Evolutionary conservation across 1,284 basidiomycete genomes (phyloP), one percentile per base, ranked within the genome.

Genomic region (Kwoniella shivajii): DNA sequence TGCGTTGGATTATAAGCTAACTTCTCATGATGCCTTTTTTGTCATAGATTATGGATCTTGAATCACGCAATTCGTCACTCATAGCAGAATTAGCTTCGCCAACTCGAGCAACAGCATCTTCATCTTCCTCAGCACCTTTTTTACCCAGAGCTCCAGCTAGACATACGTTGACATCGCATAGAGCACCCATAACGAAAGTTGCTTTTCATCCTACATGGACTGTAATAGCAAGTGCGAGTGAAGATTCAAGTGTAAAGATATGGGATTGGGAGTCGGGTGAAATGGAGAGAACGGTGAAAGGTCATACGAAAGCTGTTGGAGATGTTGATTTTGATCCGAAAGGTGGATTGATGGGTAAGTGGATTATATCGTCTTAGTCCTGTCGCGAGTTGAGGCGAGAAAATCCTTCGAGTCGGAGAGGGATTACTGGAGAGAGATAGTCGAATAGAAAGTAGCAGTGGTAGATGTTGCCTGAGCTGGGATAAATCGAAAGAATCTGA

Each of bases 251-350:
- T 2, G 84, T 94, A 67, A 94, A 94, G 79, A 85, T 95, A 49
- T 94, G 92, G 91, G 92, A 95, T 72, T 95, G 92, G 91, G 92
- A 95, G 73, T 89, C 89, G 36, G 92, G 92, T 26, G 92, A 94
- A 64, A 89, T 93, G 69, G 92, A 95, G 75, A 80, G 89, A 57
- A 94, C 92, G 7, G 79, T 95, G 57, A 95, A 94, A 78, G 90
- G 92, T 0, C 92, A 95, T 79, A 94, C 92, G 34, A 91, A 90
- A 72, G 84, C 88, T 18, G 88, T 95, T 18, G 86, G 86, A 73
- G 90, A 93, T 75, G 85, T 91, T 47, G 89, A 92, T 70, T 95
- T 89, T 73, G 91, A 94, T 74, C 83, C 85, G 60, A 90, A 88
- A 76, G 92, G 92, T 24, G 85, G 85, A 64, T 78, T 88, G 29